phyloP scores from a whole-genome alignment of 306 rosid species.

The Rubus idaeus region DNA sequence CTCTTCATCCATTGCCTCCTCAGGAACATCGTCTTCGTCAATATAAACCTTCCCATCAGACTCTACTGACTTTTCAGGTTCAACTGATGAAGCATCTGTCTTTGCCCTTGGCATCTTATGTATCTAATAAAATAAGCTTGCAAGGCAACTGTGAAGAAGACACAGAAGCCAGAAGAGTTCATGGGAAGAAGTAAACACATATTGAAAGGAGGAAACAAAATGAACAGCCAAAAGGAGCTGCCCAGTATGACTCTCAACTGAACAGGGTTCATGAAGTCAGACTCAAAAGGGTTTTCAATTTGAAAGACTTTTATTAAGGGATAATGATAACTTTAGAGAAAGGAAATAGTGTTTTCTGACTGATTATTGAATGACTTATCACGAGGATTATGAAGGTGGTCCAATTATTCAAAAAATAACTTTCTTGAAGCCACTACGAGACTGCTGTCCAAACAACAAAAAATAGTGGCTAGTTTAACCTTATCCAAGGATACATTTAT shows the following conservation, averaged over 20 bases:
- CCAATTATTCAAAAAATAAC: constrained; percentile 39
- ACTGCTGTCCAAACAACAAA: constrained; percentile 38
- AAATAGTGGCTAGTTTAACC: constrained; percentile 49
- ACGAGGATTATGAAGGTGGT: constrained; percentile 47
- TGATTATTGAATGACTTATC: constrained; percentile 30
- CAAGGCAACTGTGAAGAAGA: constrained; percentile 95
- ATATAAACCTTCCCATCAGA: constrained; percentile 74
- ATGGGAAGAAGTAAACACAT: constrained; percentile 86
- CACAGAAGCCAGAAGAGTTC: constrained; percentile 98
- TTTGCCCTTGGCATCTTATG: constrained; percentile 79
- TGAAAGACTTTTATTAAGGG: constrained; percentile 52
- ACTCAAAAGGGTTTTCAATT: constrained; percentile 44
- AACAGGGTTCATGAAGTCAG: constrained; percentile 55
- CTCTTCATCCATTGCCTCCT: constrained; percentile 80
- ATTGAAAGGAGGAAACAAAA: constrained; percentile 79
- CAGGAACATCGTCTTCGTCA: constrained; percentile 70
- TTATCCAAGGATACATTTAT: constrained; percentile 41
- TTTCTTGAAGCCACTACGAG: constrained; percentile 44
- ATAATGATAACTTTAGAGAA: constrained; percentile 47
- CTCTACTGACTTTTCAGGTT: constrained; percentile 64
- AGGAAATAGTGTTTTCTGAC: constrained; percentile 34
- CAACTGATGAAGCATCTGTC: constrained; percentile 60
- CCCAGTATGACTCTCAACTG: constrained; percentile 55
- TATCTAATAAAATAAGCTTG: constrained; percentile 74
- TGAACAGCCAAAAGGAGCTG: constrained; percentile 71